Evolutionary conservation across 2,329 filamentous ascomycete species (phyloP).

Genomic region (Trichoderma gracile): DNA sequence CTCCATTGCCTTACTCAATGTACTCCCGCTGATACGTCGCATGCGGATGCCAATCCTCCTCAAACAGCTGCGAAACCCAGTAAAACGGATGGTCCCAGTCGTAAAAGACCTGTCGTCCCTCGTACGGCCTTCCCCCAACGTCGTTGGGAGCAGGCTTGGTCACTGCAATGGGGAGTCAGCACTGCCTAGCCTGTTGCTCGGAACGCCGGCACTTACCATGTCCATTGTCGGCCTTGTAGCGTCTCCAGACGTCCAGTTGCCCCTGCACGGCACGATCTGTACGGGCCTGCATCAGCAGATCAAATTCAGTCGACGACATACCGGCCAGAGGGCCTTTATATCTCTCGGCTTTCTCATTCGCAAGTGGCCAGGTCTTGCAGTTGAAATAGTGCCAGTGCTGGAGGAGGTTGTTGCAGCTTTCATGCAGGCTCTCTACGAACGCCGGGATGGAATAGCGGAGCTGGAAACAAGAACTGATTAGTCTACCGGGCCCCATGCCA

Average conservation of each 20-base stretch:
- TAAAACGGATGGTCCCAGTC: slow-evolving; percentile 46
- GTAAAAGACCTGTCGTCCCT: slow-evolving; percentile 32
- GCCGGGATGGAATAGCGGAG: slow-evolving; percentile 42
- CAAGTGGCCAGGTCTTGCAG: slow-evolving; percentile 35
- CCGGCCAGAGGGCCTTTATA: slow-evolving; percentile 34
- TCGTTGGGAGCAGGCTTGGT: neutral
- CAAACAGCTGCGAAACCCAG: slow-evolving; percentile 51
- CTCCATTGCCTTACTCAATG: neutral
- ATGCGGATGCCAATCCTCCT: slow-evolving; percentile 43
- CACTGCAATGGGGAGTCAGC: neutral
- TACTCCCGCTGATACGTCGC: slow-evolving; percentile 36
- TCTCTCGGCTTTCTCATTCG: slow-evolving; percentile 34
- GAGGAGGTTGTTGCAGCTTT: slow-evolving; percentile 49
- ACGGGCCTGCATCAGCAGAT: slow-evolving; percentile 38
- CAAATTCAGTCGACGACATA: slow-evolving; percentile 38
- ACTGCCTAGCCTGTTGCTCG: neutral
- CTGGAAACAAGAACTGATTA: slow-evolving; percentile 28
- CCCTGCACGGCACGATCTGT: slow-evolving; percentile 29
- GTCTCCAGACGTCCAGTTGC: slow-evolving; percentile 34
- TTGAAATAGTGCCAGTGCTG: slow-evolving; percentile 55
- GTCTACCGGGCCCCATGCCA: neutral
- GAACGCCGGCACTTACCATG: slow-evolving; percentile 26
- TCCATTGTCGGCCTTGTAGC: slow-evolving; percentile 32
- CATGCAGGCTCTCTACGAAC: slow-evolving; percentile 48
- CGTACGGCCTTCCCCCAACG: slow-evolving; percentile 27